phyloP scores from a whole-genome alignment of 371 early-diverging fungal genomes.

The Catenaria anguillulae region DNA sequence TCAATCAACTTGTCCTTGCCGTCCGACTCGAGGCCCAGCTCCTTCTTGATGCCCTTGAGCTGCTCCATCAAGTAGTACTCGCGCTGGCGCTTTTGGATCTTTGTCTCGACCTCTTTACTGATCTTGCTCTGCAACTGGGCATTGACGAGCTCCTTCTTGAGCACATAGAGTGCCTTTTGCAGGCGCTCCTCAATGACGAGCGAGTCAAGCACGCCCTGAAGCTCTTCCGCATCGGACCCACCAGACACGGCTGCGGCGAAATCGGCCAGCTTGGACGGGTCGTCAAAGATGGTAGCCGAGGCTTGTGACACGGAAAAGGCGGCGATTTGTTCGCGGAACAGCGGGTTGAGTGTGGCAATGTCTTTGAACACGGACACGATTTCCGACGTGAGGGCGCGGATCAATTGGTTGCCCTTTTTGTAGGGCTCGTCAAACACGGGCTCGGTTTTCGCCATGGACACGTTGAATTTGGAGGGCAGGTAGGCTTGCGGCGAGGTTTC shows the following conservation, averaged over 20 bases:
- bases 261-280: slow-evolving; percentile 85
- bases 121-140: slow-evolving; percentile 92
- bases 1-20: slow-evolving; percentile 93
- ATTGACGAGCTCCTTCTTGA: slow-evolving; percentile 92
- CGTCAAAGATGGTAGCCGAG: slow-evolving; percentile 86
- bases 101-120: slow-evolving; percentile 82
- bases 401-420: slow-evolving; percentile 60
- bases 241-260: slow-evolving; percentile 90
- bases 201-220: slow-evolving; percentile 81
- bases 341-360: slow-evolving; percentile 77
- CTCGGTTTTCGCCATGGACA: slow-evolving; percentile 70
- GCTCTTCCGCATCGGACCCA: slow-evolving; percentile 69
- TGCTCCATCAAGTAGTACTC: slow-evolving; percentile 97
- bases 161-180: slow-evolving; percentile 71
- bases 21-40: slow-evolving; percentile 87
- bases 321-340: slow-evolving; percentile 92
- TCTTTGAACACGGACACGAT: slow-evolving; percentile 90
- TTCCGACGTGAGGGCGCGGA: slow-evolving; percentile 89
- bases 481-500: background rate
- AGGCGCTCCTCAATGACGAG: slow-evolving; percentile 77
- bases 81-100: slow-evolving; percentile 86
- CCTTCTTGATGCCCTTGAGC: slow-evolving; percentile 93
- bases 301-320: slow-evolving; percentile 87
- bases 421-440: slow-evolving; percentile 71
- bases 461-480: slow-evolving; percentile 17